phyloP scores from a whole-genome alignment of 495 filamentous ascomycete genomes.

The Glonium stellatum region DNA sequence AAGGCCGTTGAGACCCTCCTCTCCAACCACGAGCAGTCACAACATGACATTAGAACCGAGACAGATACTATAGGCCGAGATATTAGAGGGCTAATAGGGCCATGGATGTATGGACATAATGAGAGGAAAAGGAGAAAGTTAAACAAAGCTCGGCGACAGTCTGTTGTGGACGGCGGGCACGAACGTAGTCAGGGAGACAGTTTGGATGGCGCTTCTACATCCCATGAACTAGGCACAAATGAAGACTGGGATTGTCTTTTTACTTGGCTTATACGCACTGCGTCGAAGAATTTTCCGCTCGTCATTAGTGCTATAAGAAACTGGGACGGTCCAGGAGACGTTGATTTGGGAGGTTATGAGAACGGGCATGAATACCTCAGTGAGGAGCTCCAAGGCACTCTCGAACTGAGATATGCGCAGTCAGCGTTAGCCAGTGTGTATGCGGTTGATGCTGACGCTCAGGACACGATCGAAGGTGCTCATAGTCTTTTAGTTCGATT shows the following conservation, averaged over 20 bases:
- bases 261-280: conserved; percentile 68
- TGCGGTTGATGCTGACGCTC: conserved; percentile 52
- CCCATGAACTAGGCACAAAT: conserved; percentile 21
- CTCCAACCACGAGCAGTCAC: conserved; percentile 46
- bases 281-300: conserved; percentile 39
- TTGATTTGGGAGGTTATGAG: conserved; percentile 68
- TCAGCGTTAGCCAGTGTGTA: conserved; percentile 69
- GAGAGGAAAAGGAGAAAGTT: conserved; percentile 55
- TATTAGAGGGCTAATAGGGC: conserved; percentile 65
- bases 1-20: conserved; percentile 63
- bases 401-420: conserved; percentile 61
- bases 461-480: conserved; percentile 53
- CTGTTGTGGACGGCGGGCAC: neutral
- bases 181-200: neutral
- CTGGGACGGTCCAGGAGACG: conserved; percentile 76
- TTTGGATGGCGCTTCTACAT: neutral
- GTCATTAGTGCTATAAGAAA: conserved; percentile 58
- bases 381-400: conserved; percentile 46
- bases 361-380: conserved; percentile 41
- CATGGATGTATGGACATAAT: conserved; percentile 71
- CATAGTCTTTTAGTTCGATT: conserved; percentile 57
- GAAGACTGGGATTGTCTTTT: conserved; percentile 72
- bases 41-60: conserved; percentile 17
- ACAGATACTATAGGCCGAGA: conserved; percentile 51
- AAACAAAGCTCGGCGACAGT: conserved; percentile 19